phyloP scores from a whole-genome alignment of 805 yeast species.

The Ogataea paradorogensis region DNA sequence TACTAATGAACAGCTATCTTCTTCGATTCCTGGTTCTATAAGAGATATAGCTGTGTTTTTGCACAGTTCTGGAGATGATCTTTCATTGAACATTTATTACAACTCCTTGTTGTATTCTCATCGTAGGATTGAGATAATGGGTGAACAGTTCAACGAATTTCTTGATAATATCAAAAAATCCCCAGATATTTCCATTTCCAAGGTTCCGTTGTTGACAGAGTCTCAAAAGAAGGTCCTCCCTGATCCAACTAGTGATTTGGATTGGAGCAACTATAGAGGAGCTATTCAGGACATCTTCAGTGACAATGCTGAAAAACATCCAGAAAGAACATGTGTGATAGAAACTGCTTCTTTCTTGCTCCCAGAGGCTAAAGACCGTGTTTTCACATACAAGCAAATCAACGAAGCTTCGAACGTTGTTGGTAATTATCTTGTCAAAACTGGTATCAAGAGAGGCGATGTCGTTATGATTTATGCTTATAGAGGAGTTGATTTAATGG shows the following conservation, averaged over 20 bases:
- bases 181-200: constrained; percentile 48
- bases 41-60: constrained; percentile 62
- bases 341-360: constrained; percentile 78
- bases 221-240: constrained; percentile 65
- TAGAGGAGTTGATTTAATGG: constrained; percentile 94
- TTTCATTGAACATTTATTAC: constrained; percentile 50
- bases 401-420: constrained; percentile 90
- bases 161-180: constrained; percentile 36
- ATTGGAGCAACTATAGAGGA: constrained; percentile 90
- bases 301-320: constrained; percentile 77
- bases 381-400: constrained; percentile 82
- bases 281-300: constrained; percentile 96
- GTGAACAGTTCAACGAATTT: constrained; percentile 69
- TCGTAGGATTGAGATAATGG: constrained; percentile 64
- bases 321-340: constrained; percentile 86
- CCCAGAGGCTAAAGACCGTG: constrained; percentile 54
- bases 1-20: constrained; percentile 40
- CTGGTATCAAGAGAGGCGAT: constrained; percentile 87
- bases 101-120: constrained; percentile 72
- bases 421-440: constrained; percentile 78
- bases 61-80: constrained; percentile 27
- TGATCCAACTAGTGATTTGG: constrained; percentile 81
- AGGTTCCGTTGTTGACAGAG: constrained; percentile 65
- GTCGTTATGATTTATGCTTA: constrained; percentile 97
- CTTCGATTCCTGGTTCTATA: constrained; percentile 50